Conservation (phyloP, 2,329 filamentous ascomycete genomes). For the Neonectria faginata region DNA sequence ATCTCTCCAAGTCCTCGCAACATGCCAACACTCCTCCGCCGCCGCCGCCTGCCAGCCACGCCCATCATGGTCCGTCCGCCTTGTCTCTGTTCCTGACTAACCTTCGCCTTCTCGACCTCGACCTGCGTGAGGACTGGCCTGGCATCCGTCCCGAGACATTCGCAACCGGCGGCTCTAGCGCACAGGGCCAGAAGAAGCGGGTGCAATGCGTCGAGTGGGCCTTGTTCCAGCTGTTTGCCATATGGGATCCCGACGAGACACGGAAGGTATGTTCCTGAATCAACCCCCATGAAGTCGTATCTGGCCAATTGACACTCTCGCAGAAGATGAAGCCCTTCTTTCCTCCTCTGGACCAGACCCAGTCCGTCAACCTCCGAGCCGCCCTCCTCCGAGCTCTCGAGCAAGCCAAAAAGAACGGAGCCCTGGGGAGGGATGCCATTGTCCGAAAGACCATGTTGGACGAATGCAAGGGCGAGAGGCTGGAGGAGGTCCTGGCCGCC, state of each 20-base stretch:
- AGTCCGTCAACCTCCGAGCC: constrained; percentile 89
- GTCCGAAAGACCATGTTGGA: constrained; percentile 96
- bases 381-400: constrained; percentile 85
- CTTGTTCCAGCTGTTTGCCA: constrained; percentile 84
- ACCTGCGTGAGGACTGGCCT: constrained; percentile 83
- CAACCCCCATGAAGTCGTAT: neutral
- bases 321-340: constrained; percentile 93
- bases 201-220: constrained; percentile 90
- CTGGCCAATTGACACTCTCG: constrained; percentile 21
- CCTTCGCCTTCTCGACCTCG: constrained; percentile 83
- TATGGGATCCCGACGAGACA: constrained; percentile 85
- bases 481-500: constrained; percentile 85
- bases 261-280: constrained; percentile 67
- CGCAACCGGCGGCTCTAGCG: constrained; percentile 68
- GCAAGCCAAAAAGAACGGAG: constrained; percentile 87
- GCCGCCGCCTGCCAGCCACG: constrained; percentile 17
- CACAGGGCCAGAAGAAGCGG: constrained; percentile 82
- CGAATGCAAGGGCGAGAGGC: constrained; percentile 91
- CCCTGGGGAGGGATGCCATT: constrained; percentile 81
- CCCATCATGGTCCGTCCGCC: constrained; percentile 41
- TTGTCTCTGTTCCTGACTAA: constrained; percentile 77
- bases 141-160: constrained; percentile 78
- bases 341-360: constrained; percentile 87
- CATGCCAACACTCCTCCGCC: constrained; percentile 26
- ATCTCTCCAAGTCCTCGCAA: constrained; percentile 37